A percentile compares a stretch with the other conserved stretches of the same genome.
phyloP scores from a whole-genome alignment of 768 basidiomycete genomes.

The Fomitopsis pulvina region DNA sequence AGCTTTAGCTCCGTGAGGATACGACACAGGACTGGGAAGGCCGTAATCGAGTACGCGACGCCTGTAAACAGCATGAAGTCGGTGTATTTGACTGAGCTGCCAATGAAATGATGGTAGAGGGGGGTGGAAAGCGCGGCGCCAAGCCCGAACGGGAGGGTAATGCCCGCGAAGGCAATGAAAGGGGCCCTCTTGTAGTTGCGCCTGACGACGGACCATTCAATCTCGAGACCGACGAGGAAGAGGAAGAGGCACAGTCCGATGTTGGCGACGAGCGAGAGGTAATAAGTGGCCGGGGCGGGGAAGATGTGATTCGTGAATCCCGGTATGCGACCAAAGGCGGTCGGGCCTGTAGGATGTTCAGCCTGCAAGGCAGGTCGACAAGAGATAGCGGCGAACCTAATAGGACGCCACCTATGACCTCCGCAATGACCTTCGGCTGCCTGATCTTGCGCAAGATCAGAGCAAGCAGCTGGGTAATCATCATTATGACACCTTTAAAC shows the following conservation, averaged over 20 bases:
- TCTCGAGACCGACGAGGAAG: slow-evolving; percentile 91
- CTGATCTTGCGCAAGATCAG: slow-evolving; percentile 64
- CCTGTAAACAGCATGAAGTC: slow-evolving; percentile 94
- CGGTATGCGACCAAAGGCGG: slow-evolving; percentile 74
- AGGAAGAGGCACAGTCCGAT: slow-evolving; percentile 86
- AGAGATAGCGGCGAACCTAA: slow-evolving; percentile 48
- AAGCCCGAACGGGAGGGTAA: slow-evolving; percentile 80
- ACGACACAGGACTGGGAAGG: slow-evolving; percentile 80
- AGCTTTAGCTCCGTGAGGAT: slow-evolving; percentile 89
- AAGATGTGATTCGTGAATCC: slow-evolving; percentile 86
- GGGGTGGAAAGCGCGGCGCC: slow-evolving; percentile 67
- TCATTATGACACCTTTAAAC: slow-evolving; percentile 71
- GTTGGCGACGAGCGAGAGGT: slow-evolving; percentile 81
- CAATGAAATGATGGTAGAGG: slow-evolving; percentile 71
- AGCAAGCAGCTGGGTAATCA: slow-evolving; percentile 70
- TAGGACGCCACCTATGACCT: slow-evolving; percentile 86
- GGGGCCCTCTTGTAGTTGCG: slow-evolving; percentile 65
- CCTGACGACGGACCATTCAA: slow-evolving; percentile 73
- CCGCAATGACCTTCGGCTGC: slow-evolving; percentile 84
- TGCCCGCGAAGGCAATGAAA: slow-evolving; percentile 75
- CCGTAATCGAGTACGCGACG: slow-evolving; percentile 85
- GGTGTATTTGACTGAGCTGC: slow-evolving; percentile 61
- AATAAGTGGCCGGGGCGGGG: slow-evolving; percentile 61
- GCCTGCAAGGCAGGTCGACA: too few relatives aligned
- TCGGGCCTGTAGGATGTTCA: slow-evolving; percentile 28